Evolutionary conservation across 2,329 filamentous ascomycete species (phyloP), one percentile per base, ranked within the genome.

Genomic region (Ophiosphaerella korrae): DNA sequence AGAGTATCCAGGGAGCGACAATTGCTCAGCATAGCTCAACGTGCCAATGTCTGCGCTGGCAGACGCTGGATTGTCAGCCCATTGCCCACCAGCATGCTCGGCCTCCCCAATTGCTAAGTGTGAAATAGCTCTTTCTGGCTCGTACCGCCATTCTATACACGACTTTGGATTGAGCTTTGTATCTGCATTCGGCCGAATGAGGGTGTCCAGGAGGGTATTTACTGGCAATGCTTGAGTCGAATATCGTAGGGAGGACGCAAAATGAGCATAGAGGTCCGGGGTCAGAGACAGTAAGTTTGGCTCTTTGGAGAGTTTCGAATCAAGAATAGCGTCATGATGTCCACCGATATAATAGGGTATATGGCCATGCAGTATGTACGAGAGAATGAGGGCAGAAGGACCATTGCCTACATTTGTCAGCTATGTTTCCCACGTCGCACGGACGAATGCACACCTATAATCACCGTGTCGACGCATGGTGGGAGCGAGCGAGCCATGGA

Each of bases 301-400:
- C 2, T 72, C 57, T 42, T 74, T 68, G 41, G 73, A 74, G n/a
- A 86, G 73, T 60, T 84, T 85, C 35, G 76, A 68, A 63, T 85
- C 78, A 7, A 86, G 75, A 16, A 85, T 72, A 26, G 76, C 70
- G 67, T 86, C 84, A 32, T 83, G 81, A 69, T 86, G 84, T 32
- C 78, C 78, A 46, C 77, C 71, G 33, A 77, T 71, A 60, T 86
- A 86, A 63, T 78, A 80, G 5, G 84, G 84, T 45, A 84, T 74
- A 62, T 85, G 76, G 33, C 84, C 84, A 68, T 86, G 83, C 24
- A 86, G 78, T 37, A 86, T 84, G 67, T 83, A 86, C 39, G 82
- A 85, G 32, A 86, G 75, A 58, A 85, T 82, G 71, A 86, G 77
- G 44, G 84, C 81, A 43, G 84, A 83, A 39, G 84, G 84, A 48